Conservation (phyloP, 2,329 filamentous ascomycete species). For the Metarhizium album region DNA sequence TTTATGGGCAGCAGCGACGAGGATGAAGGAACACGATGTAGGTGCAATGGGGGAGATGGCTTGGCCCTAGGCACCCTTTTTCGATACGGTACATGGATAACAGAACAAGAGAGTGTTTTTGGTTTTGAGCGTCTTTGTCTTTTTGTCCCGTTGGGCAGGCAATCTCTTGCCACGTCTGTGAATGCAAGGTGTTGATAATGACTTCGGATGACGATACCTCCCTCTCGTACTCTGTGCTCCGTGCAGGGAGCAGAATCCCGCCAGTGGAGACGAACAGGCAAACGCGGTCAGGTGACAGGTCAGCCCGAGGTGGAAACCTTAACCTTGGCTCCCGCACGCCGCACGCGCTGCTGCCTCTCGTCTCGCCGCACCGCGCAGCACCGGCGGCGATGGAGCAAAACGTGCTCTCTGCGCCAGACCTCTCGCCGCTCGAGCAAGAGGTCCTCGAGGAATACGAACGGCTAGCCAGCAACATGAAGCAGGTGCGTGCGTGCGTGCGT, state of each 20-base stretch:
- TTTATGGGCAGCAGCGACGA: conserved; percentile 15
- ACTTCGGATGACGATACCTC: neutral
- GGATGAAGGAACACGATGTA: neutral
- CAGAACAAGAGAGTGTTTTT: neutral
- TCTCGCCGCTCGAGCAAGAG: conserved; percentile 81
- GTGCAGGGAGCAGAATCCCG: too few relatives aligned
- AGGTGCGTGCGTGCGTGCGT: conserved; percentile 41
- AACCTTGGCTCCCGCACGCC: too few relatives aligned
- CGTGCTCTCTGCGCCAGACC: conserved; percentile 38
- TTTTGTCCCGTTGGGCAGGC: neutral
- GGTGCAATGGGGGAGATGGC: neutral
- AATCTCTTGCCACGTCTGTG: neutral
- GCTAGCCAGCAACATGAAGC: conserved; percentile 82
- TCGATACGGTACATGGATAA: neutral
- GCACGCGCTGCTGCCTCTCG: too few relatives aligned
- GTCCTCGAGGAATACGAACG: conserved; percentile 89
- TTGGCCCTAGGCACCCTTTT: neutral
- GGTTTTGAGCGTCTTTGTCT: conserved; percentile 2
- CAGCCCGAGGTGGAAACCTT: too few relatives aligned
- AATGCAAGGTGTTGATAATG: neutral
- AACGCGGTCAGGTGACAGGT: too few relatives aligned
- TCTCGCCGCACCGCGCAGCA: neutral
- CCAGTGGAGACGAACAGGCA: too few relatives aligned
- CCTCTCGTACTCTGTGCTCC: too few relatives aligned
- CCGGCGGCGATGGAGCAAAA: conserved; percentile 10